These are phyloP conservation scores for Penicillium tannophilum DNA, from an alignment of 495 filamentous ascomycete species.

Conservation along the genomic window DNA sequence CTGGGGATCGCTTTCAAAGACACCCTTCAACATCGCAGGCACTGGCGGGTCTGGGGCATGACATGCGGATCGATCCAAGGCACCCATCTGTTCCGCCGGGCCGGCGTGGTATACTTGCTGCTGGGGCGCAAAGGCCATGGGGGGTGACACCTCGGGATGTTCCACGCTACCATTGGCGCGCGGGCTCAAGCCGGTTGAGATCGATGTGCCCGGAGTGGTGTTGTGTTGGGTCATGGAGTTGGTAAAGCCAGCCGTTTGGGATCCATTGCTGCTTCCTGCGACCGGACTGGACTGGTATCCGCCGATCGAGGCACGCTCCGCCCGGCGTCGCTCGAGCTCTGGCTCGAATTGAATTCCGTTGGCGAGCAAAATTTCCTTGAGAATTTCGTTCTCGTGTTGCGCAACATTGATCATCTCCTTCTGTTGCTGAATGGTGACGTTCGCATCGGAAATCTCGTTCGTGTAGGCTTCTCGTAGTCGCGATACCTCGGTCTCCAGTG, in stretches of 20 bases:
- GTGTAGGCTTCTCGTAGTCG: conserved; percentile 59
- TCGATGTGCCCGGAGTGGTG: conserved; percentile 43
- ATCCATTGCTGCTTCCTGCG: conserved; percentile 39
- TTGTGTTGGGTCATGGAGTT: conserved; percentile 31
- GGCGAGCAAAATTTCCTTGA: conserved; percentile 72
- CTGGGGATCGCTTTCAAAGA: conserved; percentile 77
- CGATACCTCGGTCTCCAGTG: conserved; percentile 86
- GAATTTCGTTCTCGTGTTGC: conserved; percentile 67
- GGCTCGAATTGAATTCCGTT: conserved; percentile 66
- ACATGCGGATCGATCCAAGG: conserved; percentile 34
- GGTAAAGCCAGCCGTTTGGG: conserved; percentile 31
- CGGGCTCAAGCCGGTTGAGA: conserved; percentile 40
- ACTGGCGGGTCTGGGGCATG: conserved; percentile 34
- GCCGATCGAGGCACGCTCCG: conserved; percentile 30
- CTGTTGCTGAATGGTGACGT: conserved; percentile 43
- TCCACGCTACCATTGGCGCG: conserved; percentile 32
- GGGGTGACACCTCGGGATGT: conserved; percentile 38
- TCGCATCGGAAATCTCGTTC: conserved; percentile 42
- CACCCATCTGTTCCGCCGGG: conserved; percentile 31
- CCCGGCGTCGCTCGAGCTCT: conserved; percentile 43
- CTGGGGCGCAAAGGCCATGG: conserved; percentile 33
- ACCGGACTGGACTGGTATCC: conserved; percentile 37
- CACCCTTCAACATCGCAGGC: conserved; percentile 41
- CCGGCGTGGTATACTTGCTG: conserved; percentile 35
- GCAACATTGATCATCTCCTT: conserved; percentile 42